Base-by-base conservation (phyloP, 768 basidiomycete species). In the Holtermannia corniformis region DNA sequence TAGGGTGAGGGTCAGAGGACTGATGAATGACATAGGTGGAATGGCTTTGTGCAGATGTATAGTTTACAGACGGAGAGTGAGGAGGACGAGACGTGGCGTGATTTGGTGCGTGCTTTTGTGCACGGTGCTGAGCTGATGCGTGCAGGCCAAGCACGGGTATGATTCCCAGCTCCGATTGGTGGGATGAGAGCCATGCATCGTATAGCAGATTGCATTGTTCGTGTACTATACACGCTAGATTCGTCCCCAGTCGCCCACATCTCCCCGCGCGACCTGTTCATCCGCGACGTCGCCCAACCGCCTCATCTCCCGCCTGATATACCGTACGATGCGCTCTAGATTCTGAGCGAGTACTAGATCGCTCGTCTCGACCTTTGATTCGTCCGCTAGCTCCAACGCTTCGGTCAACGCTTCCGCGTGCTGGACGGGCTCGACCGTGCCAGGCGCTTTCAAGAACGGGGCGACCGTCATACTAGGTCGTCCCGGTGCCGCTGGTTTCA, bases 301-400 rank as follows among this genome's bases (percentile, higher is more conserved):
- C 16, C 75, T 74, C 27, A 86, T 74, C 74, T 93, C 91, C 49
- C 80, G 75, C 44, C 90, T 76, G 16, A 87, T 70, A 61, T 87
- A 92, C 32, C 65, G 68, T 11, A 86, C 83, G 14, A 90, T 69
- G 22, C 77, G 76, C 21, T 83, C 78, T 80, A 95, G 83, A 10
- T 83, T 76, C 64, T 82, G 78, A 1, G 87, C 84, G 62, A 87
- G 86, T 48, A 77, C 73, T 12, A 91, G 76, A 25, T 75, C 68
- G 44, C 64, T 57, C 27, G 66, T 64, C 40, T 56, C 58, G 28
- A 56, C 58, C 49, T 56, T 54, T 2, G 23, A 40, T 49, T 54
- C 51, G n/a, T n/a, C n/a, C n/a, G n/a, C 7, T 43, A 14, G 27
- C 16, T 46, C 51, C 45, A 48, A 41, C 2, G 56, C 55, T 22